These are phyloP conservation scores for Starmera dryadoides DNA, from an alignment of 805 yeast species.

Conservation along the genomic window DNA sequence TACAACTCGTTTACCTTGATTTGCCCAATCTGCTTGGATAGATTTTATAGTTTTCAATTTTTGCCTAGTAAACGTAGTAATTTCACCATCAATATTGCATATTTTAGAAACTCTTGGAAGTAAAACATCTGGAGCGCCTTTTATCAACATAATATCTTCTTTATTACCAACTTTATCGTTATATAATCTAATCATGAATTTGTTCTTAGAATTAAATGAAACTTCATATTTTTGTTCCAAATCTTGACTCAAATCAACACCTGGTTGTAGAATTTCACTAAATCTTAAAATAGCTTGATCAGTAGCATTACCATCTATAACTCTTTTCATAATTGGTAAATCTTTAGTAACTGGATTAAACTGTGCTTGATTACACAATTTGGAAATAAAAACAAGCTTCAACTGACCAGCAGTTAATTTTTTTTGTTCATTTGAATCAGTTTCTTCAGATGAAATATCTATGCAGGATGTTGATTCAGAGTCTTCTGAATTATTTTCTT, in stretches of 20 bases:
- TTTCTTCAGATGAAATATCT: constrained; percentile 1
- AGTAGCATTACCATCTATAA: constrained; percentile 38
- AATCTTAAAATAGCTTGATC: constrained; percentile 37
- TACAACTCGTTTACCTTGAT: constrained; percentile 33
- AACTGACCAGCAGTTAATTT: constrained; percentile 3
- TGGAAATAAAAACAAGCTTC: constrained; percentile 16
- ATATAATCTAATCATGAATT: constrained; percentile 32
- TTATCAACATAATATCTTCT: constrained; percentile 20
- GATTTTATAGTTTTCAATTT: constrained; percentile 11
- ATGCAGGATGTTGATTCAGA: background rate
- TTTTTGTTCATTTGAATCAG: background rate
- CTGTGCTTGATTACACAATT: constrained; percentile 30
- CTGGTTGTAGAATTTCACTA: constrained; percentile 19
- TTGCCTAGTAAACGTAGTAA: constrained; percentile 4
- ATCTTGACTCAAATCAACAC: constrained; percentile 5
- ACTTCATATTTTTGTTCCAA: constrained; percentile 24
- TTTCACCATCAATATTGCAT: constrained; percentile 11
- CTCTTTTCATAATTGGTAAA: constrained; percentile 15
- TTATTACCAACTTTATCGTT: constrained; percentile 6
- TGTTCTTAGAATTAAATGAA: constrained; percentile 39
- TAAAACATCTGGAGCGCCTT: constrained; percentile 42
- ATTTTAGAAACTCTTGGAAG: constrained; percentile 22
- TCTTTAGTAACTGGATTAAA: constrained; percentile 11
- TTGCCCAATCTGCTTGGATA: constrained; percentile 28
- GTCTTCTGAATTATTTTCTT: too few relatives aligned